A percentile compares a stretch with the other conserved stretches of the same genome.
Conservation (phyloP, 2,329 filamentous ascomycete species). For the Exophiala dermatitidis region DNA sequence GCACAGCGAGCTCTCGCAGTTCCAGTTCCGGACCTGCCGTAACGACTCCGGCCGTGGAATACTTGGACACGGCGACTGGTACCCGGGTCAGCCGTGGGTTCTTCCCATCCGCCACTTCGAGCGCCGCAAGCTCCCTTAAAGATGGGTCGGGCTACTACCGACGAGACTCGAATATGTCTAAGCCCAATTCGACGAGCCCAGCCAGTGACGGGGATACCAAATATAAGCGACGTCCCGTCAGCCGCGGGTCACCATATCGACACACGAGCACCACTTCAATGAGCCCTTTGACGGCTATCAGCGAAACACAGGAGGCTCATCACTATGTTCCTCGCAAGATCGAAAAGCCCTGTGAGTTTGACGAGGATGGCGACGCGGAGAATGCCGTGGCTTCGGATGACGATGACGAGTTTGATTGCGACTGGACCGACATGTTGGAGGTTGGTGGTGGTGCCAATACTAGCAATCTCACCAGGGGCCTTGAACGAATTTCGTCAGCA, state of each 20-base stretch:
- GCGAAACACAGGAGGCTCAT: constrained; percentile 10
- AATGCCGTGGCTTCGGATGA: constrained; percentile 21
- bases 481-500: constrained; percentile 5
- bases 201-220: constrained; percentile 7
- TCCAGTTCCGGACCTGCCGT: constrained; percentile 4
- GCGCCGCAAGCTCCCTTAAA: constrained; percentile 21
- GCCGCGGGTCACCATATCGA: constrained; percentile 5
- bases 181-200: constrained; percentile 7
- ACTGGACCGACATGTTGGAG: constrained; percentile 19
- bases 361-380: constrained; percentile 8
- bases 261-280: constrained; percentile 13
- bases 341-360: constrained; percentile 15
- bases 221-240: constrained; percentile 1
- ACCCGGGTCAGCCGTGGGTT: constrained; percentile 21
- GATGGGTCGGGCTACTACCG: constrained; percentile 7
- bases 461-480: constrained; percentile 10
- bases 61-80: constrained; percentile 23
- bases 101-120: constrained; percentile 16
- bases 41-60: not conserved
- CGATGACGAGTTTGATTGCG: constrained; percentile 13
- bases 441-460: constrained; percentile 4
- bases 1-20: constrained; percentile 14
- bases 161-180: constrained; percentile 13
- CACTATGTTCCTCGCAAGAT: constrained; percentile 7
- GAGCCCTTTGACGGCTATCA: constrained; percentile 16